phyloP scores from a whole-genome alignment of 108 stramenopile genomes.

The Cyclotella kingstonii region DNA sequence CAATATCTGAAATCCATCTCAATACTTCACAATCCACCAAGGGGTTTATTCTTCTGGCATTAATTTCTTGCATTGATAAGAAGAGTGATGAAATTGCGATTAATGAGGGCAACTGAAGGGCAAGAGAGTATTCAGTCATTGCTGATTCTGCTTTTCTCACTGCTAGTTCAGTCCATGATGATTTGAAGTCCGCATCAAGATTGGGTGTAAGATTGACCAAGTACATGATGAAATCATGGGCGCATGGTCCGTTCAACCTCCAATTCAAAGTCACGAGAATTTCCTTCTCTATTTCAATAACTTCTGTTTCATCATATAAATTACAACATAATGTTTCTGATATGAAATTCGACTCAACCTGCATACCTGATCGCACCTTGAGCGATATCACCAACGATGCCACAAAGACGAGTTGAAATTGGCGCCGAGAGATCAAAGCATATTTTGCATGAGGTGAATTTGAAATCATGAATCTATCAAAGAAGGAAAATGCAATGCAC shows the following conservation, averaged over 20 bases:
- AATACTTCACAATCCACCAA: too few species aligned
- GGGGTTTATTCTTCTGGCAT: too few species aligned
- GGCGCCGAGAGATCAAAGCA: constrained; percentile 1
- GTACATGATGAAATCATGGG: constrained; percentile 25
- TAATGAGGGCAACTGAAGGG: neutral
- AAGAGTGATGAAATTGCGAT: constrained; percentile 4
- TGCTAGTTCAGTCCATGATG: neutral
- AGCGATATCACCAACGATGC: constrained; percentile 9
- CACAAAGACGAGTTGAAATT: constrained; percentile 23
- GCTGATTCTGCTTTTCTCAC: neutral
- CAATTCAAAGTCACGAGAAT: constrained; percentile 16
- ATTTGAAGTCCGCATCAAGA: neutral
- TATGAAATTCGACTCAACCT: constrained; percentile 18
- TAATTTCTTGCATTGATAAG: constrained; percentile 1
- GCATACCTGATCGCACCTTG: constrained; percentile 20
- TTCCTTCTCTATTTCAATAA: constrained; percentile 10
- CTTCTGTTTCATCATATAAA: neutral
- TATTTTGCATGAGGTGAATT: neutral
- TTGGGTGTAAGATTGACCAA: constrained; percentile 1
- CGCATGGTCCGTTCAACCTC: constrained; percentile 18
- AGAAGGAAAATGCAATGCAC: constrained; percentile 13
- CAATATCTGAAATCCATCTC: too few species aligned
- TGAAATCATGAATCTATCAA: constrained; percentile 31
- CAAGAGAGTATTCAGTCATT: neutral
- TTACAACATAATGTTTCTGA: constrained; percentile 1